Conservation (phyloP, 2,329 filamentous ascomycete genomes). For the Corynespora cassiicola region DNA sequence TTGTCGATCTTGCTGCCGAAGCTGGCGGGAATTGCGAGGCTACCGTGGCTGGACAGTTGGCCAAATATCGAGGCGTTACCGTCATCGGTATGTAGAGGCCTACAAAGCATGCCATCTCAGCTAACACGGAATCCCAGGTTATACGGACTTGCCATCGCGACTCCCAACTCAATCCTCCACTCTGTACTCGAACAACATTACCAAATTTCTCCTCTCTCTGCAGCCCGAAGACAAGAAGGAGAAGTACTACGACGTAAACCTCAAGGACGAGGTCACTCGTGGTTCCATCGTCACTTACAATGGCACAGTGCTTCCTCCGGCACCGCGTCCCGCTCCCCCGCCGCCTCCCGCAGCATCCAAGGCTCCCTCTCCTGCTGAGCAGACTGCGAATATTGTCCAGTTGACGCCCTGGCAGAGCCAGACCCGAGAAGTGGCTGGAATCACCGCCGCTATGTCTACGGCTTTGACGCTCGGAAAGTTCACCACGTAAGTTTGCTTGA, state of each 20-base stretch:
- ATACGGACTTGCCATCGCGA: constrained; percentile 86
- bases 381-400: constrained; percentile 64
- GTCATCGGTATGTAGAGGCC: constrained; percentile 69
- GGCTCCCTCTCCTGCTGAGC: constrained; percentile 38
- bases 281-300: constrained; percentile 83
- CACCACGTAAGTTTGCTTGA: constrained; percentile 58
- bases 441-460: constrained; percentile 80
- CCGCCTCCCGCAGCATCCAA: constrained; percentile 60
- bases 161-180: constrained; percentile 89
- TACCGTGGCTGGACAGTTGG: constrained; percentile 75
- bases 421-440: constrained; percentile 73
- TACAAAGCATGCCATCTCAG: constrained; percentile 40
- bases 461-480: constrained; percentile 79
- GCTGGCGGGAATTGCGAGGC: constrained; percentile 88
- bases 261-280: constrained; percentile 84
- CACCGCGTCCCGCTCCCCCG: constrained; percentile 71
- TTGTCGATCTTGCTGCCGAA: constrained; percentile 88
- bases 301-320: constrained; percentile 76
- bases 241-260: constrained; percentile 79
- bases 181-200: constrained; percentile 92
- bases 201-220: constrained; percentile 85
- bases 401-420: constrained; percentile 84
- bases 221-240: constrained; percentile 77
- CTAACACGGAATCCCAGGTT: constrained; percentile 53
- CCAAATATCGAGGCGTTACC: constrained; percentile 78